Percentiles rank a stretch among this genome's conserved stretches.
Conservation (phyloP, 768 basidiomycete genomes). For the Tulasnella sp. region DNA sequence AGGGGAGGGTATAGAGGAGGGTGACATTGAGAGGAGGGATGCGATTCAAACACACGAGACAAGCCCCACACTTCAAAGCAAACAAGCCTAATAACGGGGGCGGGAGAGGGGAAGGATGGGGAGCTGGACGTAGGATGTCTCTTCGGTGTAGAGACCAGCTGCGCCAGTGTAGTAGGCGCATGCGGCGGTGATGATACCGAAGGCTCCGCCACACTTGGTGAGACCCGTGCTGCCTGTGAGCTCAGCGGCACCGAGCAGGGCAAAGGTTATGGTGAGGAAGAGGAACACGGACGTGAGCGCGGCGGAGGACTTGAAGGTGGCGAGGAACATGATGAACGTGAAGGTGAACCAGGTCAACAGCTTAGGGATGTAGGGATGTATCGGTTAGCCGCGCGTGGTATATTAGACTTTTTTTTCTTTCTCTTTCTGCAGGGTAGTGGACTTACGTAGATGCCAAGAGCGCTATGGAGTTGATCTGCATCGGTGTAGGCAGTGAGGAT, state of each 20-base stretch:
- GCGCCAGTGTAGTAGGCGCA: constrained; percentile 28
- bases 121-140: constrained; percentile 20
- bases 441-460: constrained; percentile 48
- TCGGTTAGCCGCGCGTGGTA: background rate
- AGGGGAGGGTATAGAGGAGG: too few relatives aligned
- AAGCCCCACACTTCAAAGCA: background rate
- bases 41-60: background rate
- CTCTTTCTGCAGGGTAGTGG: background rate
- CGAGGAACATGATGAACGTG: constrained; percentile 35
- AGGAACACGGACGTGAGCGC: constrained; percentile 40
- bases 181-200: constrained; percentile 26
- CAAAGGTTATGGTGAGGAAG: constrained; percentile 44
- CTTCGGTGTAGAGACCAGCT: constrained; percentile 28
- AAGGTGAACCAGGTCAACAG: constrained; percentile 63
- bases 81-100: background rate
- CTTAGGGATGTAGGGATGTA: constrained; percentile 20
- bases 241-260: constrained; percentile 34
- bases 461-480: constrained; percentile 36
- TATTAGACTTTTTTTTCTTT: too few relatives aligned
- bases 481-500: constrained; percentile 41
- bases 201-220: constrained; percentile 27
- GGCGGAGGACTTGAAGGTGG: constrained; percentile 40
- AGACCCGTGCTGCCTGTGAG: constrained; percentile 24
- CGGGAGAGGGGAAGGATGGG: constrained; percentile 4
- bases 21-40: too few relatives aligned